Base-by-base conservation (phyloP, 192 early-diverging fungal species). In the Backusella circina region DNA sequence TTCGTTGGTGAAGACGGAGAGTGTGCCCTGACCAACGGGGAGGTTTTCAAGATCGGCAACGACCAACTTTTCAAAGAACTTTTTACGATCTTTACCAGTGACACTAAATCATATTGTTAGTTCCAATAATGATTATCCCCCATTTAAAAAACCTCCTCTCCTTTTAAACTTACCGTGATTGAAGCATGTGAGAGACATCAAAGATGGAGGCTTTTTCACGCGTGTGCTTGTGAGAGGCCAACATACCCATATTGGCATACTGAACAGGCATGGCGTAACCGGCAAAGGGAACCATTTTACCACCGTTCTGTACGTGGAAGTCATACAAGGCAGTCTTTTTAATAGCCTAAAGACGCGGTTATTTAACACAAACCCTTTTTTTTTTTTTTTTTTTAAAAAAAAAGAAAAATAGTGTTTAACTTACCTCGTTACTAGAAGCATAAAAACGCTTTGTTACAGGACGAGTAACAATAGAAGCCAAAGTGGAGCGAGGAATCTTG, bases 101-200 rank as follows among this genome's bases (percentile, higher is more conserved):
- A 97, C 86, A 78, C 92, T 91, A 71, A 54, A 67, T 54, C 21
- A 39, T 33, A n/a, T 30, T 65, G 13, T 47, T 6, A 47, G 44
- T 13, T n/a, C n/a, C n/a, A n/a, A n/a, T n/a, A n/a, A n/a, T 10
- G 9, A 68, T 13, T 10, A 2, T 28, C 51, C 1, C 2, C 26
- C 2, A 26, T 61, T 41, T 39, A 39, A 12, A 41, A 16, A 32
- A 3, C 51, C 21, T 8, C n/a, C n/a, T n/a, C n/a, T n/a, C n/a
- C n/a, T n/a, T n/a, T n/a, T n/a, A 37, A 36, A 74, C 67, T 70
- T 84, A 94, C 88, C 92, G 87, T 30, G 95, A 95, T 83, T 98
- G 97, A 72, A 98, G 87, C 98, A 99, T 99, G 82, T 99, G 98
- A 37, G 95, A 96, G 33, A 99, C 98, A 85, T 99, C 98, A 84